Base-by-base conservation (phyloP, 257 asterid species). In the Rhazya stricta region DNA sequence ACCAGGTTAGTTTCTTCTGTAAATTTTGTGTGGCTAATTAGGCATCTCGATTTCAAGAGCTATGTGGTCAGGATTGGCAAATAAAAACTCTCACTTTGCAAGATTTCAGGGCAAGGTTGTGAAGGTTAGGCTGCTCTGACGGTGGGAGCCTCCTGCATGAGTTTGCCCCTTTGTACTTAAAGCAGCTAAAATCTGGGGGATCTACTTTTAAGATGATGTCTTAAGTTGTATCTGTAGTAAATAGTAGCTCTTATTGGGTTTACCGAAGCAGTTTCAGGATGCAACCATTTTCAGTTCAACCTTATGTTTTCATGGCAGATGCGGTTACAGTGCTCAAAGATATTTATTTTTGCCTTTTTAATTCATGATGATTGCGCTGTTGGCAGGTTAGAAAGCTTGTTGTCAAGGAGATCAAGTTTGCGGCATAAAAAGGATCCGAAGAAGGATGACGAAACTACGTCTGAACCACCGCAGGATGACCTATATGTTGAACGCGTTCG, bases 401-500 rank as follows among this genome's bases (percentile, higher is more conserved):
- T 92, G 12, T 81, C 85, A 13, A 90, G 90, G 89, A 91, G 84
- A 83, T 76, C 93, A 84, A 83, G 54, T 72, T 67, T 81, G 60
- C 80, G 69, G 71, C 63, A 1, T 11, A 85, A 76, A 83, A 84
- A 67, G 74, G 88, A 89, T 56, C 78, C 85, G 29, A 88, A 81
- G 79, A 86, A 83, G 43, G 89, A 85, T 25, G 94, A 89, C 39
- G 95, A 81, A 67, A 65, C 79, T 73, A 73, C 71, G 56, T 69
- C 85, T 79, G 95, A 88, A 76, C 76, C 56, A 66, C 81, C 78
- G 29, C 85, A 82, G 65, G 88, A 85, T 73, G 96, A 81, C 74
- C 68, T 90, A 48, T 83, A 83, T 74, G 94, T 92, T 85, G 97
- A 94, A 80, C 99, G 97, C 56, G 83, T 94, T 81, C 96, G 98